Evolutionary conservation across 305 asterid genomes (phyloP).

Genomic region (Solanum hybrid): DNA sequence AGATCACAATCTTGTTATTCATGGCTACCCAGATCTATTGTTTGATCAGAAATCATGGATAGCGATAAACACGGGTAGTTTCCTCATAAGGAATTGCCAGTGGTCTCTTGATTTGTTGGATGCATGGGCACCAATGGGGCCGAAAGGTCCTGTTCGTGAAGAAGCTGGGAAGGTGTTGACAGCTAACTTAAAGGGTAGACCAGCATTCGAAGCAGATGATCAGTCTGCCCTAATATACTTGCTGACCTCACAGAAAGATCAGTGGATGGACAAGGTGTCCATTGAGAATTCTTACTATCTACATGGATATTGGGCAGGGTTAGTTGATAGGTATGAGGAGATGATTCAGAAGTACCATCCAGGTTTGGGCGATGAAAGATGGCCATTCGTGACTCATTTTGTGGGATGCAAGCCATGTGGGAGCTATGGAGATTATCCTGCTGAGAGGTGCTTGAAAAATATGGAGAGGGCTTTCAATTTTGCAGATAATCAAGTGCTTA

Average conservation of each 20-base stretch:
- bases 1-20: slow-evolving; percentile 13
- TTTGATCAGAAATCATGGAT: slow-evolving; percentile 20
- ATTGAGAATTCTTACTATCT: slow-evolving; percentile 15
- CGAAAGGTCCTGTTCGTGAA: slow-evolving; percentile 11
- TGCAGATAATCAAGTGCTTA: slow-evolving; percentile 19
- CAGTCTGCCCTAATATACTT: slow-evolving; percentile 17
- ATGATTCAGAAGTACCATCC: slow-evolving; percentile 19
- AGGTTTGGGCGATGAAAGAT: slow-evolving; percentile 16
- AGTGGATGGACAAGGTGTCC: slow-evolving; percentile 14
- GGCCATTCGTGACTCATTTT: slow-evolving; percentile 21
- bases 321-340: slow-evolving; percentile 19
- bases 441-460: slow-evolving; percentile 16
- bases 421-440: slow-evolving; percentile 18
- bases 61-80: slow-evolving; percentile 15
- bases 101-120: slow-evolving; percentile 18
- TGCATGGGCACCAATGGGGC: slow-evolving; percentile 14
- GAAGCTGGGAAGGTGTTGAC: slow-evolving; percentile 17
- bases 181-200: slow-evolving; percentile 12
- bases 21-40: slow-evolving; percentile 18
- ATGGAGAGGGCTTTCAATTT: slow-evolving; percentile 21
- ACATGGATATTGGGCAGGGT: slow-evolving; percentile 20
- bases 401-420: slow-evolving; percentile 22
- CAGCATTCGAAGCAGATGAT: slow-evolving; percentile 20
- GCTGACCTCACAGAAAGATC: slow-evolving; percentile 4
- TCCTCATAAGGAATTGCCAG: slow-evolving; percentile 13